Base-by-base conservation (phyloP, 148 eudicot species). In the Rhododendron griersonianum region DNA sequence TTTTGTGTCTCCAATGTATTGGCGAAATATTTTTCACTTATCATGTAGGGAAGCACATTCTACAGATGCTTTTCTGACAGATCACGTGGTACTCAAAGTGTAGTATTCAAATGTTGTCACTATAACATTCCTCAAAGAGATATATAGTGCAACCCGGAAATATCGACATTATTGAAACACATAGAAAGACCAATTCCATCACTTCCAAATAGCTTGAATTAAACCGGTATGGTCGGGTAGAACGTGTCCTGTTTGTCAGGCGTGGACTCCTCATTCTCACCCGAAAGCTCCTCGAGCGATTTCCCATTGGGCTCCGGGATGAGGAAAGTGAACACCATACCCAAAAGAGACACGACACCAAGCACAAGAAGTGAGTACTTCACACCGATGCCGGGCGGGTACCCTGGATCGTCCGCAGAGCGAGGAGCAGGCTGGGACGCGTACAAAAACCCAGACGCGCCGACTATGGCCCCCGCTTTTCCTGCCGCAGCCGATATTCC, bases 401-500 rank as follows among this genome's bases (percentile, higher is more conserved):
- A 96, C 2, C 98, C 98, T 4, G 91, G 87, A 84, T 96, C 98
- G 5, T 53, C 57, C 57, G 0, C 2, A 11, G 57, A 53, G 15
- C 0, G 15, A 13, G 0, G 3, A 50, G 0, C 1, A 15, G 16
- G 18, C 84, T 96, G 94, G 0, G 98, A 93, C 30, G 92, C 86
- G 85, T 94, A 96, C 84, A 96, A 77, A 84, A 96, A 96, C 87
- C 96, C 96, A 35, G 93, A 96, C 0, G 98, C 95, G 0, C 98
- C 98, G 9, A 96, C 63, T 0, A 96, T 96, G 0, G 98, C 98
- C 2, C 98, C 98, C 0, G 95, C 94, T 67, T 93, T 96, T 7
- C 98, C 98, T 3, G 98, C 89, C 2, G 98, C 98, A 0, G 98
- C 90, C 0, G 98, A 96, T 51, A 96, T 93, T 1, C 98, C 98